phyloP scores from a whole-genome alignment of 306 rosid species.

The Malus sieversii region DNA sequence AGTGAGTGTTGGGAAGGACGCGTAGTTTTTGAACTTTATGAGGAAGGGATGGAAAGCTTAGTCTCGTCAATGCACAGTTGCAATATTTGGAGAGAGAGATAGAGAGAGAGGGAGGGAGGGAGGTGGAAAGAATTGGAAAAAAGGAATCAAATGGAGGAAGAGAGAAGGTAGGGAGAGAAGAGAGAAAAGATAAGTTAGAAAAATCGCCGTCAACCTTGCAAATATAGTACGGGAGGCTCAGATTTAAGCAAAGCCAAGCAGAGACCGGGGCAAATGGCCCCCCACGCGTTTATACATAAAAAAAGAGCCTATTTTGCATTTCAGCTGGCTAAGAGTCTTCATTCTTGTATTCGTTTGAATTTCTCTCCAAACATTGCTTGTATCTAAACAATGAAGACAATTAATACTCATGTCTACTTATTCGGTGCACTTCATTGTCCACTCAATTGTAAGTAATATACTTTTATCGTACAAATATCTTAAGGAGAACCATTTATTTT shows the following conservation, averaged over 20 bases:
- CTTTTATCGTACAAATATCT: too few relatives aligned
- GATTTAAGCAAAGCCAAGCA: conserved; percentile 24
- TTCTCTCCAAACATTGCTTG: neutral
- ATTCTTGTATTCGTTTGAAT: neutral
- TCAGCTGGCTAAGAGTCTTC: too few relatives aligned
- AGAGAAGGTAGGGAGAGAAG: conserved; percentile 2
- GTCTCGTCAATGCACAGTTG: conserved; percentile 52
- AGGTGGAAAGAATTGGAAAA: neutral
- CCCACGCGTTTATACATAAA: neutral
- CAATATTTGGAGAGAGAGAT: neutral
- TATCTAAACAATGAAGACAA: neutral
- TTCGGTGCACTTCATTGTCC: neutral
- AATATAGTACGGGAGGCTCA: conserved; percentile 36
- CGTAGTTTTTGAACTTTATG: conserved; percentile 50
- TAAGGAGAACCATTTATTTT: too few relatives aligned
- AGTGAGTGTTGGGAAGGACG: conserved; percentile 45
- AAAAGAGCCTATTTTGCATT: too few relatives aligned
- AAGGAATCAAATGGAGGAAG: neutral
- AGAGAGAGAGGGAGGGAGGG: conserved; percentile 10
- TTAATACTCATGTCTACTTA: neutral
- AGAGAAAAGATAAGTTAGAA: conserved; percentile 50
- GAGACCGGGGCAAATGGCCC: neutral
- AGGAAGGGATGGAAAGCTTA: conserved; percentile 38
- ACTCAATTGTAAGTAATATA: neutral
- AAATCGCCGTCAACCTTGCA: conserved; percentile 45